These are phyloP conservation scores for Barnettozyma pratensis DNA, from an alignment of 805 yeast genomes.

Conservation along the genomic window DNA sequence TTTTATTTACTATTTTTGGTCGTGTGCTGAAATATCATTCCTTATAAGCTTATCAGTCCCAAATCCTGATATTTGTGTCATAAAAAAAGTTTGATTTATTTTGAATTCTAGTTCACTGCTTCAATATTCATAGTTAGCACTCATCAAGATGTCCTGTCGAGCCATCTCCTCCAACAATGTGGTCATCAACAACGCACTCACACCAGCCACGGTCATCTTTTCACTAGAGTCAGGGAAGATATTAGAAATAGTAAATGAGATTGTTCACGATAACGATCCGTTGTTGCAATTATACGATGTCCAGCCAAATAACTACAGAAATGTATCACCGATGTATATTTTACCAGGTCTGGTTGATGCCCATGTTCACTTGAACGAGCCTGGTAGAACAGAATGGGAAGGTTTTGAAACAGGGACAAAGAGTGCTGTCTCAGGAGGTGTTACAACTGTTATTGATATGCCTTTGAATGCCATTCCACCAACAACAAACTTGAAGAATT, in stretches of 20 bases:
- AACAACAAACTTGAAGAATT: constrained; percentile 77
- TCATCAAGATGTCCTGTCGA: constrained; percentile 17
- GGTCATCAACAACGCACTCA: constrained; percentile 39
- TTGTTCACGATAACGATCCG: constrained; percentile 36
- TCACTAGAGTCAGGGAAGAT: constrained; percentile 56
- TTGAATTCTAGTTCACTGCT: background rate
- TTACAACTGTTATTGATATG: constrained; percentile 93
- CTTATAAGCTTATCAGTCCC: background rate
- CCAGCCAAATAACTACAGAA: constrained; percentile 35
- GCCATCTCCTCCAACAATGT: constrained; percentile 62
- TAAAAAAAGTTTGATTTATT: too few species aligned
- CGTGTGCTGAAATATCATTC: background rate
- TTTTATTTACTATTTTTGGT: too few species aligned
- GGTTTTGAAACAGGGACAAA: constrained; percentile 96
- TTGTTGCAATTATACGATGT: constrained; percentile 40
- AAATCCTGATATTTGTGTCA: background rate
- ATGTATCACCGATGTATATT: constrained; percentile 58
- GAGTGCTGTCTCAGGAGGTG: constrained; percentile 95
- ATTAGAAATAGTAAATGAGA: constrained; percentile 39
- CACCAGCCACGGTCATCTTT: constrained; percentile 63
- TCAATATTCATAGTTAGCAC: background rate
- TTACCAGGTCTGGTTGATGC: constrained; percentile 92
- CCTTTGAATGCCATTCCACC: constrained; percentile 96
- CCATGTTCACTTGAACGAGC: constrained; percentile 93
- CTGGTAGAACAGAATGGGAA: constrained; percentile 98